Evolutionary conservation across 495 filamentous ascomycete species (phyloP).

Genomic region (Penicillium soppii): DNA sequence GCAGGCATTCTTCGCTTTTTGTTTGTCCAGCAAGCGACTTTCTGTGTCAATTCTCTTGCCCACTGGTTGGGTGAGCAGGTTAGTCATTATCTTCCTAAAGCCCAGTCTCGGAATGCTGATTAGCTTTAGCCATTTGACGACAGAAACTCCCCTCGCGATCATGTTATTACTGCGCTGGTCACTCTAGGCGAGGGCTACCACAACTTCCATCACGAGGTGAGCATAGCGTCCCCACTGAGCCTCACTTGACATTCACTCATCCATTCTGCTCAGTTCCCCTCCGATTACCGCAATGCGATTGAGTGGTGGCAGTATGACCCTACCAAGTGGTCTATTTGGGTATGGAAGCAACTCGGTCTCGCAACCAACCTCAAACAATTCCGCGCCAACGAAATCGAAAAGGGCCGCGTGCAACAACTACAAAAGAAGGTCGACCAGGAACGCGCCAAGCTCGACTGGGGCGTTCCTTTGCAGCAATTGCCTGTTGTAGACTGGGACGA

Average conservation of each 20-base stretch:
- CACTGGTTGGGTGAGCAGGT: constrained; percentile 87
- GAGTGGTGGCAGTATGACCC: constrained; percentile 95
- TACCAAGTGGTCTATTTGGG: constrained; percentile 91
- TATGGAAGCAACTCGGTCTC: constrained; percentile 83
- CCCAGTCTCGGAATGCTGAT: neutral
- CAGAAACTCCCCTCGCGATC: constrained; percentile 88
- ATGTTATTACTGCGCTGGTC: constrained; percentile 84
- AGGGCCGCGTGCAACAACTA: constrained; percentile 85
- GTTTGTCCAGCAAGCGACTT: constrained; percentile 93
- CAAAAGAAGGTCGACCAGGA: constrained; percentile 97
- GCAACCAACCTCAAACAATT: constrained; percentile 91
- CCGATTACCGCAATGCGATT: constrained; percentile 93
- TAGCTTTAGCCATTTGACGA: constrained; percentile 76
- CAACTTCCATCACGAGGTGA: constrained; percentile 84
- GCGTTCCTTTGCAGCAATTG: constrained; percentile 78
- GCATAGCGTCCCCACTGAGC: neutral
- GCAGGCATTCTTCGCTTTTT: constrained; percentile 85
- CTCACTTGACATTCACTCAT: neutral
- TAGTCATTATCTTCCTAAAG: neutral
- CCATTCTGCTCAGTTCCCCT: constrained; percentile 68
- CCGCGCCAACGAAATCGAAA: constrained; percentile 90
- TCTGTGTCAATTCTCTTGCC: constrained; percentile 93
- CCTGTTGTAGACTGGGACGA: constrained; percentile 93
- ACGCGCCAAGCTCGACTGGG: constrained; percentile 83
- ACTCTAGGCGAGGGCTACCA: constrained; percentile 94